Percentiles rank a stretch among this genome's conserved stretches.
These are phyloP conservation scores for Schizosaccharomyces lindneri DNA, from an alignment of 805 yeast genomes.

Conservation along the genomic window DNA sequence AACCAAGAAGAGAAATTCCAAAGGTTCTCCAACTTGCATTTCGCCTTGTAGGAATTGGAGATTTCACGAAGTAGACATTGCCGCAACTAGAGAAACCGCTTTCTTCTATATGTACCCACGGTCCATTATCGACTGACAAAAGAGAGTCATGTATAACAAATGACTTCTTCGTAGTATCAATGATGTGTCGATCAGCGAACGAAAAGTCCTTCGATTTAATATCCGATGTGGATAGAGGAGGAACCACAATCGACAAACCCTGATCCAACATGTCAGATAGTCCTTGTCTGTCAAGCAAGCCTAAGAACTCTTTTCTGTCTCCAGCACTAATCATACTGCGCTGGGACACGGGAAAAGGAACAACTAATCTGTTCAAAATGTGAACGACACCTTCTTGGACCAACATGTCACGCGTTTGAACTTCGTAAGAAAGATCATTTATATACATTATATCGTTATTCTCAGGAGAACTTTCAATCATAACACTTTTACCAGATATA, in stretches of 20 bases:
- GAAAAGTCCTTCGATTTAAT: background rate
- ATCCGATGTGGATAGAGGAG: background rate
- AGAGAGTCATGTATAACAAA: background rate
- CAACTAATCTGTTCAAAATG: background rate
- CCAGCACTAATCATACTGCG: background rate
- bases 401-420: background rate
- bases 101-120: background rate
- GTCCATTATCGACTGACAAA: background rate
- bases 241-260: background rate
- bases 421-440: background rate
- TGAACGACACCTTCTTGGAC: background rate
- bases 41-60: background rate
- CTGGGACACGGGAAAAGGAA: background rate
- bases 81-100: background rate
- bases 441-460: background rate
- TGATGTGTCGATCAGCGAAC: background rate
- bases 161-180: background rate
- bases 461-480: background rate
- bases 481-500: background rate
- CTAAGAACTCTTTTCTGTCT: background rate
- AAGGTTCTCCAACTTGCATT: background rate
- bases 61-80: background rate
- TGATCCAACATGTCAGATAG: background rate
- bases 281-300: background rate
- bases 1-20: background rate